Conservation (phyloP, 768 basidiomycete species). For the Lactarius sp. region DNA sequence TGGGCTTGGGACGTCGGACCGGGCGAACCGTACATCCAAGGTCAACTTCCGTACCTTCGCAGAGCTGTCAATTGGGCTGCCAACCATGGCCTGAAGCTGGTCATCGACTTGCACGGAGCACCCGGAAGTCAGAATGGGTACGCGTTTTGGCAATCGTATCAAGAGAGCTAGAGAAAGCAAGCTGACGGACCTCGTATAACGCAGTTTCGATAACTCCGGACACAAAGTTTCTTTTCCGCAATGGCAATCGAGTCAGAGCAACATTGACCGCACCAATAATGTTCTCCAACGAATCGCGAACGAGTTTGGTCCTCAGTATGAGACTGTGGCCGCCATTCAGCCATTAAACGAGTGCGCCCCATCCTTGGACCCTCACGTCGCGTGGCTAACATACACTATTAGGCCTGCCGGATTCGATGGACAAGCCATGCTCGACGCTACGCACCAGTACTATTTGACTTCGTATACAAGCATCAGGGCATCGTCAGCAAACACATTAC, state of each 20-base stretch:
- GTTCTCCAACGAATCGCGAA: conserved; percentile 60
- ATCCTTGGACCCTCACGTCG: background rate
- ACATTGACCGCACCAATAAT: conserved; percentile 61
- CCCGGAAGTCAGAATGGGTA: conserved; percentile 85
- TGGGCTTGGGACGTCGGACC: conserved; percentile 81
- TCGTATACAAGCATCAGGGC: conserved; percentile 69
- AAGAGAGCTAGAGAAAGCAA: background rate
- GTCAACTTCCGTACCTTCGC: conserved; percentile 66
- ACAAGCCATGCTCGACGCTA: conserved; percentile 43
- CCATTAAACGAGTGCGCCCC: conserved; percentile 67
- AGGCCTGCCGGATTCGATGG: conserved; percentile 68
- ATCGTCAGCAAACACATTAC: conserved; percentile 52
- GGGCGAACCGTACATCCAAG: conserved; percentile 79
- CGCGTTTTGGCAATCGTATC: conserved; percentile 17
- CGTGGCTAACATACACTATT: conserved; percentile 29
- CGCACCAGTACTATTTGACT: conserved; percentile 61
- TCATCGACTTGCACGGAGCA: conserved; percentile 66
- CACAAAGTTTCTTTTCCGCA: conserved; percentile 53
- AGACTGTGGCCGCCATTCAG: conserved; percentile 61
- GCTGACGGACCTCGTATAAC: background rate
- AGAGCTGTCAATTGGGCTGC: conserved; percentile 69
- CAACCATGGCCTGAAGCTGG: conserved; percentile 66
- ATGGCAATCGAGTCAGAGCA: conserved; percentile 64
- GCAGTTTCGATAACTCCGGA: conserved; percentile 79
- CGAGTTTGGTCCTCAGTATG: conserved; percentile 50